Evolutionary conservation across 225 moss, liverwort and hornwort species (phyloP), one percentile per base, ranked within the genome.

Genomic region (Lunularia cruciata): DNA sequence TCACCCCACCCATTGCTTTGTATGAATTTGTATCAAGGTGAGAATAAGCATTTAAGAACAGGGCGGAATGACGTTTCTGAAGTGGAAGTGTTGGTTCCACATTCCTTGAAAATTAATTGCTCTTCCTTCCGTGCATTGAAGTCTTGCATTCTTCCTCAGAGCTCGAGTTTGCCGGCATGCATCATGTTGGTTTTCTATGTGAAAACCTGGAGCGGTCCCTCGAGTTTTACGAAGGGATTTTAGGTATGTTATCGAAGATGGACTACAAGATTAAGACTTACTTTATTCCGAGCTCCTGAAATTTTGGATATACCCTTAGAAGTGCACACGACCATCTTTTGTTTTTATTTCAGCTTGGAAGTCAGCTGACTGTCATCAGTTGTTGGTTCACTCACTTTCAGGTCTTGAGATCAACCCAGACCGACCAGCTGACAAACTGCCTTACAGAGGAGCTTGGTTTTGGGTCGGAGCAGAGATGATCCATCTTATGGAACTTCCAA

Each of bases 391-490:
- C 2, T 31, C 57, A 25, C 65, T 46, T 3, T 76, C 63, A 96
- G 93, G 92, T 51, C 89, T 98, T 48, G 84, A 85, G 71, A 73
- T 88, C 51, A 98, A 98, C 51, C 70, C 73, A 22, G 91, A 79
- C 59, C 89, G 93, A 38, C 98, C 93, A 15, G 73, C 81, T 38
- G 80, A 91, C 52, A 92, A 80, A 79, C 76, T 98, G 19, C 93
- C 98, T 30, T 98, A 91, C 75, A 86, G 58, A 40, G 98, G 98
- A 48, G 86, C 77, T 33, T 98, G 98, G 98, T 84, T 98, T 60
- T 91, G 93, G 78, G 80, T 98, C 53, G 98, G 98, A 37, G 83
- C 79, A 8, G 89, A 93, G 81, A 98, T 98, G 98, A 98, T 98
- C 65, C 98, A 98, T 75, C 79, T 98, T 55, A 98, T 98, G 98